Conservation (phyloP, 2,329 filamentous ascomycete genomes). For the Hypoxylon sp. region DNA sequence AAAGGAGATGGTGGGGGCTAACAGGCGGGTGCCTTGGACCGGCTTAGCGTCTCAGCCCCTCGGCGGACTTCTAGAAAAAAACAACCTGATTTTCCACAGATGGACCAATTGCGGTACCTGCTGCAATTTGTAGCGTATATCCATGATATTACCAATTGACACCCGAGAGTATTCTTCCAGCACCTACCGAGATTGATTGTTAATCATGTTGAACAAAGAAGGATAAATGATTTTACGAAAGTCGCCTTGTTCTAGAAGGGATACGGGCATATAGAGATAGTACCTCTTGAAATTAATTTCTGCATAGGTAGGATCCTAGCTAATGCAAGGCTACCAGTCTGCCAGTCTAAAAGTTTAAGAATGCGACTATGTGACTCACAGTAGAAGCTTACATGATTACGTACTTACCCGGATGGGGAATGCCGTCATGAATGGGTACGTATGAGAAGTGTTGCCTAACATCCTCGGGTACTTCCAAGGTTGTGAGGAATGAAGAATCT, state of each 20-base stretch:
- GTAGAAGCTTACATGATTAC: conserved; percentile 8
- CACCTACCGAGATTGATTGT: not conserved
- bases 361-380: conserved; percentile 17
- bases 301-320: conserved; percentile 2
- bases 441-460: conserved; percentile 30
- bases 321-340: conserved; percentile 34
- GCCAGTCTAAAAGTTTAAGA: not conserved
- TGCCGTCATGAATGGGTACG: conserved; percentile 7
- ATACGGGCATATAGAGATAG: not conserved
- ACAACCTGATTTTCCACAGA: conserved; percentile 7
- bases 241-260: not conserved
- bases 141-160: conserved; percentile 12
- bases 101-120: conserved; percentile 14
- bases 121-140: conserved; percentile 2
- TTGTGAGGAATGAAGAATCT: not conserved
- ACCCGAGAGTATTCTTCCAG: not conserved
- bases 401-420: conserved; percentile 2
- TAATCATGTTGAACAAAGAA: not conserved
- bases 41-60: conserved; percentile 17
- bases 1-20: conserved; percentile 41
- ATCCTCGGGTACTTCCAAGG: not conserved
- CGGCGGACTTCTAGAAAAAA: conserved; percentile 14
- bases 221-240: conserved; percentile 13
- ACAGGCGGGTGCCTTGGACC: conserved; percentile 6
- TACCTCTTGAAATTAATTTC: conserved; percentile 1